Conservation (phyloP, 306 rosid species). For the Quillaja saponaria region DNA sequence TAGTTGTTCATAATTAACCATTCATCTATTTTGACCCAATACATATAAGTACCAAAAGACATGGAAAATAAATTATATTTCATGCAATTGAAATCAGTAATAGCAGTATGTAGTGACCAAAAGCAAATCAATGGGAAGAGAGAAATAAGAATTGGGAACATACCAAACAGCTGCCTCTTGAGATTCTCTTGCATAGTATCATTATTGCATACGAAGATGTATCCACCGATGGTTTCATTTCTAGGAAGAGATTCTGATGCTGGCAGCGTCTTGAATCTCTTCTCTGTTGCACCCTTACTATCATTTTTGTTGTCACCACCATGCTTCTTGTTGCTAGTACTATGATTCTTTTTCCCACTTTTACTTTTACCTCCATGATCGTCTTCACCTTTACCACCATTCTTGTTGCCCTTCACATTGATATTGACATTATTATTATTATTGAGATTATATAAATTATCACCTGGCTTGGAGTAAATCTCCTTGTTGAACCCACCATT, state of each 20-base stretch:
- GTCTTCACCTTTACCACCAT: constrained; percentile 45
- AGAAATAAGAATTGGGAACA: constrained; percentile 7
- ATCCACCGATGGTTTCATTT: constrained; percentile 82
- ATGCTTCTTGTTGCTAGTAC: constrained; percentile 42
- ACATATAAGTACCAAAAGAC: background rate
- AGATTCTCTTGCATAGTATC: constrained; percentile 96
- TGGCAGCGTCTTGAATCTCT: constrained; percentile 82
- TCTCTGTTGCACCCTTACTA: constrained; percentile 54
- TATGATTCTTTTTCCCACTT: constrained; percentile 44
- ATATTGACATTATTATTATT: constrained; percentile 28
- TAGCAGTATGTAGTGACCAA: background rate
- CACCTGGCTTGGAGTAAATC: constrained; percentile 60
- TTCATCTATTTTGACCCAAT: no score
- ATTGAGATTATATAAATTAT: constrained; percentile 2
- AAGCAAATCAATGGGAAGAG: no score
- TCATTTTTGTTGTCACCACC: constrained; percentile 45
- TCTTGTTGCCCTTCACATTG: constrained; percentile 52
- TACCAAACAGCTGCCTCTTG: constrained; percentile 83
- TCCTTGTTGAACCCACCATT: constrained; percentile 79
- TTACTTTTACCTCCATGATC: constrained; percentile 45
- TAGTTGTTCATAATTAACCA: no score
- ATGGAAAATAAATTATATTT: no score
- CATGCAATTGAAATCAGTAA: no score
- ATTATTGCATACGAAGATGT: constrained; percentile 92
- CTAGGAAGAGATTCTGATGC: constrained; percentile 77